Percentiles rank a stretch among this genome's conserved stretches.
Evolutionary conservation across 2,329 filamentous ascomycete genomes (phyloP).

Genomic region (Fulvia fulva): DNA sequence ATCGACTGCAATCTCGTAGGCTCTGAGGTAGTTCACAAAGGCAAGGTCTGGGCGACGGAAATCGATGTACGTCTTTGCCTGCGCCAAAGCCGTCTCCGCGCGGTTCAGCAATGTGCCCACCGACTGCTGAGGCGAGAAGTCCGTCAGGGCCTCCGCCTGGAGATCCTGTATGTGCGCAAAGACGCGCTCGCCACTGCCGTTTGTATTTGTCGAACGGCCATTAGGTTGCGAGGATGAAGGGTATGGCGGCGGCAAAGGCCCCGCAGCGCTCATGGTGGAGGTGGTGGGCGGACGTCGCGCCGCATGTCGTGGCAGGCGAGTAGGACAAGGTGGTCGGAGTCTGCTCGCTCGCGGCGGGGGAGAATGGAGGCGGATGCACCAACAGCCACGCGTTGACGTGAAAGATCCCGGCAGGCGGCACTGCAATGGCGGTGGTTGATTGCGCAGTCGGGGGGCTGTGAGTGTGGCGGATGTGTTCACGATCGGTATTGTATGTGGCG

Average conservation of each 20-base stretch:
- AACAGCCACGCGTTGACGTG: neutral
- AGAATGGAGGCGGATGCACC: neutral
- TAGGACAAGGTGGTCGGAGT: neutral
- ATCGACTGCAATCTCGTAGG: conserved; percentile 73
- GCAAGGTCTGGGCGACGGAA: conserved; percentile 69
- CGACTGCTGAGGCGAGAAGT: conserved; percentile 25
- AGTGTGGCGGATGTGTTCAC: neutral
- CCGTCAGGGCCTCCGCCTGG: conserved; percentile 37
- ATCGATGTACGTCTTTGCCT: conserved; percentile 57
- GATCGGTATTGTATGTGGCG: neutral
- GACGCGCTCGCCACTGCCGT: conserved; percentile 23
- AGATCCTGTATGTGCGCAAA: conserved; percentile 43
- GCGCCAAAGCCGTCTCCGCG: conserved; percentile 40
- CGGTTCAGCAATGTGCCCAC: conserved; percentile 37
- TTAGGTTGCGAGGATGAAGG: neutral
- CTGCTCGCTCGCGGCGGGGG: neutral
- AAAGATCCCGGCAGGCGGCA: conserved; percentile 8
- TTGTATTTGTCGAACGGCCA: neutral
- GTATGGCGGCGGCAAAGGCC: conserved; percentile 12
- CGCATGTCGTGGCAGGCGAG: conserved; percentile 8
- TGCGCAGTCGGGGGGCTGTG: neutral
- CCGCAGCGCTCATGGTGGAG: conserved; percentile 39
- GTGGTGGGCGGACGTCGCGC: conserved; percentile 6
- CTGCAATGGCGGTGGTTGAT: neutral
- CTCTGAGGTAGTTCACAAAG: conserved; percentile 78